Evolutionary conservation across 2,329 filamentous ascomycete species (phyloP), one percentile per base, ranked within the genome.

Genomic region (Trichoderma sp.): DNA sequence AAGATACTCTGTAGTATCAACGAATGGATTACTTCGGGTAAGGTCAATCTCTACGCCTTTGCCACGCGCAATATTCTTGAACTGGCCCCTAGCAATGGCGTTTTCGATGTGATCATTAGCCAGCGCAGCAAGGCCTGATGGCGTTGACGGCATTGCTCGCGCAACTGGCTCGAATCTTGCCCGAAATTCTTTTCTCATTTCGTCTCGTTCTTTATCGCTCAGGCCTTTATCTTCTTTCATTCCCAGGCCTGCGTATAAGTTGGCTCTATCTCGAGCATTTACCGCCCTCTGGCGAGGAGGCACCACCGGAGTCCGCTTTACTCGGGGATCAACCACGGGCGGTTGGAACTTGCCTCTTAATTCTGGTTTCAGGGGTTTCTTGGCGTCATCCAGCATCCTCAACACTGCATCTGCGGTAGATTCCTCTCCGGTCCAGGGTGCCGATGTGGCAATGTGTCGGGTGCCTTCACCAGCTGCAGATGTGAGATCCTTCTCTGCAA

Each of bases 1-100:
- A 73, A 98, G 92, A 77, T 97, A 97, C 79, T 98, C 94, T 0
- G 95, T 98, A 0, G 94, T 98, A 75, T 98, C 93, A 67, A 98
- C 88, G 74, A 97, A 98, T 0, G 95, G 93, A 72, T 91, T 96
- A 72, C 90, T 90, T 1, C 92, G 91, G 71, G 92, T 89, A 60
- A 92, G 82, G 72, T 98, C 94, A n/a, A 90, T 82, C 77, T 94
- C 87, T n/a, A 94, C 84, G 6, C 88, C 89, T 72, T 90, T 90
- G 0, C 94, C 94, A 2, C 94, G 86, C 8, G 88, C 89, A 13
- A 99, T 90, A 72, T 96, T 90, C 76, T 85, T 84, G 80, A 99
- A 98, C 76, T 97, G 92, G 0, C 95, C 95, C 35, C 93, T 84
- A 1, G 93, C 91, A 74, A 98, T 97, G 6, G 95, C 95, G 75